Evolutionary conservation across 306 rosid species (phyloP), one percentile per base, ranked within the genome.

Genomic region (Lathyrus oleraceus): DNA sequence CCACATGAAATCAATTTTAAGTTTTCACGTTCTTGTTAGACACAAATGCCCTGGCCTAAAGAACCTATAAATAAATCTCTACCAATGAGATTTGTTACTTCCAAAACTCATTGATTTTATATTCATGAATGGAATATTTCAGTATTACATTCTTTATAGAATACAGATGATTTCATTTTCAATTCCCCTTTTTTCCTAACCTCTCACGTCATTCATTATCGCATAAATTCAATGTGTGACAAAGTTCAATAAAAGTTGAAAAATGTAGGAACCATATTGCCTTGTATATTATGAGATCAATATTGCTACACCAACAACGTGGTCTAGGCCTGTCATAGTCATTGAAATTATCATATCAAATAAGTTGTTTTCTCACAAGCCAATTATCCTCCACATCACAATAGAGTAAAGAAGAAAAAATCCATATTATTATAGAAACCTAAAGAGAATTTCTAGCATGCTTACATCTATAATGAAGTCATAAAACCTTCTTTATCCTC

Each of bases 1-100:
- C 76, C 79, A 68, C 76, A 62, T 14, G 78, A 65, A 17, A 42
- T 64, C 53, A 57, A 75, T 75, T 69, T 75, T 65, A 75, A 48
- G 72, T 28, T 54, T 74, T 17, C 73, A 47, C 71, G 72, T 76
- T 61, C 67, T 49, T 52, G 72, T 71, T 72, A 44, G 53, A 73
- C 70, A 75, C 70, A 57, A 64, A 64, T 64, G 66, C 77, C 77
- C 57, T 58, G 57, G 14, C 74, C 78, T 76, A 67, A 65, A 61
- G 43, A 58, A 27, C 65, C 54, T 61, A 68, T 42, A 44, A 65
- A 1, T 23, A 23, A 3, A 52, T 76, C 73, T 65, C 68, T 19
- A 58, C 45, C 78, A 70, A 67, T 78, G 78, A 65, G 23, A 28
- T 71, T 67, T 74, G 71, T 64, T 65, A 51, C 71, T 11, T 27